Percentiles rank a stretch among this genome's conserved stretches.
phyloP scores from a whole-genome alignment of 75 land plant species.

The Ceratopteris richardii region DNA sequence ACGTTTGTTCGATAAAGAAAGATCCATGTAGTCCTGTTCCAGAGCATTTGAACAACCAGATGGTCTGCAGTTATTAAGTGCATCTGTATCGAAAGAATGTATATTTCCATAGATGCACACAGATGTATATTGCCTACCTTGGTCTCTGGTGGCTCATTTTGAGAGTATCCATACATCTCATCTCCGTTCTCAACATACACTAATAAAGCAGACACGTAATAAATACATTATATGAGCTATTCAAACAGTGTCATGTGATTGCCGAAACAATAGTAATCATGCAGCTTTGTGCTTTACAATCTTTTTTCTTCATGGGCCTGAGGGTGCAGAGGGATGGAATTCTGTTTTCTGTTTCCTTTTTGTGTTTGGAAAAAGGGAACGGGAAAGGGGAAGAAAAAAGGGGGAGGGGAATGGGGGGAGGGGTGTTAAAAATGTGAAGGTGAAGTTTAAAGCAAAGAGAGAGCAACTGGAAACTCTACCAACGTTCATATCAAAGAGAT shows the following conservation, averaged over 20 bases:
- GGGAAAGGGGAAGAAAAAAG: too few relatives aligned
- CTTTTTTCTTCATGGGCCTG: too few relatives aligned
- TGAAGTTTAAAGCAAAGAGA: too few relatives aligned
- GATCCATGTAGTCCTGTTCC: neutral
- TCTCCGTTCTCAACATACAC: constrained; percentile 1
- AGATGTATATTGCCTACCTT: neutral
- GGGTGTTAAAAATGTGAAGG: too few relatives aligned
- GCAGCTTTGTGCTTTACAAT: neutral
- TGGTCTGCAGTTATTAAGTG: too few relatives aligned
- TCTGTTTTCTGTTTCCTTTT: too few relatives aligned
- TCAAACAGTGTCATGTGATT: neutral
- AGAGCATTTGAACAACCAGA: neutral
- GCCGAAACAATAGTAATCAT: neutral
- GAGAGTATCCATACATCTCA: neutral
- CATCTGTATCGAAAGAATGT: too few relatives aligned
- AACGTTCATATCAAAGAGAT: neutral
- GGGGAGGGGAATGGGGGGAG: too few relatives aligned
- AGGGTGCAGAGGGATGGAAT: too few relatives aligned
- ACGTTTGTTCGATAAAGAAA: neutral
- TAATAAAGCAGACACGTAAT: neutral
- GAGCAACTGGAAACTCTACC: too few relatives aligned
- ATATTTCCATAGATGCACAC: too few relatives aligned
- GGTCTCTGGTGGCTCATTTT: neutral
- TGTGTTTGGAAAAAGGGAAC: too few relatives aligned
- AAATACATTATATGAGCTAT: neutral